Evolutionary conservation across 148 eudicot genomes (phyloP), one percentile per base, ranked within the genome.

Genomic region (Dianthus caryophyllus): DNA sequence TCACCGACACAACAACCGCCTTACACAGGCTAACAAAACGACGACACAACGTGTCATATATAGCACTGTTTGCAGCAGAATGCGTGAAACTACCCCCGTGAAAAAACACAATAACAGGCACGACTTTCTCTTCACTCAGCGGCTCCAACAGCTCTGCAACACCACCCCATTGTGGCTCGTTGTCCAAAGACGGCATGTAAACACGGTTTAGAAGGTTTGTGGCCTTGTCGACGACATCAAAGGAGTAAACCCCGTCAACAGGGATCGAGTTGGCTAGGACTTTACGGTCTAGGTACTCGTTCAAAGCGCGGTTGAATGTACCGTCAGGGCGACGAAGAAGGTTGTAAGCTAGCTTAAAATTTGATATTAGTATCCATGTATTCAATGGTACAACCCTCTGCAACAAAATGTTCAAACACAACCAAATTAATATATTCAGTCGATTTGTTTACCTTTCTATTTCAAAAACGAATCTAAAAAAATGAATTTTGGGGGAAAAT

Each of bases 11-110:
- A 16, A 90, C 89, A 30, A 82, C 91, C 3, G 87, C 97, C 57
- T 78, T 78, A 66, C 95, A 88, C 2, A 76, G 62, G 26, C 61
- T 58, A 11, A 80, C 97, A 1, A 90, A 73, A 26, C 91, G 85
- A 26, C 97, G 85, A 64, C 97, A 90, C 10, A 85, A 79, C 1
- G 80, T 81, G 66, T 88, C 97, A 53, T 88, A 88, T 1, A 90
- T 90, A 31, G 95, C 89, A 65, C 83, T 85, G 24, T 86, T 88
- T 50, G 86, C 86, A 0, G 97, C 85, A 9, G 95, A 88, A 50
- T 90, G 97, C 0, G 88, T 77, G 30, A 90, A 90, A 52, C 97
- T 90, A 1, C 97, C 97, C 0, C 97, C 97, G 17, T 90, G 97
- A 68, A 84, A 90, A 71, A 82, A 90, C 16, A 90, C 69, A 1